Conservation (phyloP, 371 early-diverging fungal species). For the Mucor circinelloides region DNA sequence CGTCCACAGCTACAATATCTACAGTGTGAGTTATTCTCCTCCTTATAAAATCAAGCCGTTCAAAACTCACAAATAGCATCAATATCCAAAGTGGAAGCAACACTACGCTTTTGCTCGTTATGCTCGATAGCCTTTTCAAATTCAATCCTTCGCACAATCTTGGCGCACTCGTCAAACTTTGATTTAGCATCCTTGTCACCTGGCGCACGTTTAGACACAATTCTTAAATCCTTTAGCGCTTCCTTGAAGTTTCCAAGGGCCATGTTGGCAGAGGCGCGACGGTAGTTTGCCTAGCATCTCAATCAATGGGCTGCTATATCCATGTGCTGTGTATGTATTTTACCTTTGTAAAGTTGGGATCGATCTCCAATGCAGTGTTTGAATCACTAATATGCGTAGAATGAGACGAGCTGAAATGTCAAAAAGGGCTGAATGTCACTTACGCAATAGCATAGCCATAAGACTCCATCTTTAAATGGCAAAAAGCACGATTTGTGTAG, state of each 20-base stretch:
- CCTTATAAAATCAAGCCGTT: background rate
- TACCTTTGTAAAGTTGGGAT: conserved; percentile 86
- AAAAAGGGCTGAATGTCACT: conserved; percentile 10
- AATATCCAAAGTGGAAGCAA: conserved; percentile 53
- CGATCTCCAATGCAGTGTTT: conserved; percentile 80
- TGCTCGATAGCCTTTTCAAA: conserved; percentile 92
- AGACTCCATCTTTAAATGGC: conserved; percentile 84
- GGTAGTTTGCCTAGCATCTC: conserved; percentile 73
- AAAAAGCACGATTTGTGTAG: conserved; percentile 93
- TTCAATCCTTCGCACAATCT: conserved; percentile 81
- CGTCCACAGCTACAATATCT: conserved; percentile 64
- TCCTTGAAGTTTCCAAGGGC: conserved; percentile 83
- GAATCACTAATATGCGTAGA: conserved; percentile 69
- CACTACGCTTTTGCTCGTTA: conserved; percentile 38
- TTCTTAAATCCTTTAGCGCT: conserved; percentile 80
- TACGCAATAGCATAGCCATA: conserved; percentile 89
- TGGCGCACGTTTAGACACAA: conserved; percentile 73
- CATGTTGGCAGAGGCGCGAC: conserved; percentile 89
- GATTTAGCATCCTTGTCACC: conserved; percentile 69
- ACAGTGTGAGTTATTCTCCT: background rate
- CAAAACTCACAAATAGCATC: conserved; percentile 47
- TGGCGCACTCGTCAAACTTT: conserved; percentile 83
- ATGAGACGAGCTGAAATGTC: background rate
- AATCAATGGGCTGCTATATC: background rate
- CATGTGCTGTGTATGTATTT: background rate